Conservation (phyloP, 1,139 yeast species). For the Yamadazyma buinensis region DNA sequence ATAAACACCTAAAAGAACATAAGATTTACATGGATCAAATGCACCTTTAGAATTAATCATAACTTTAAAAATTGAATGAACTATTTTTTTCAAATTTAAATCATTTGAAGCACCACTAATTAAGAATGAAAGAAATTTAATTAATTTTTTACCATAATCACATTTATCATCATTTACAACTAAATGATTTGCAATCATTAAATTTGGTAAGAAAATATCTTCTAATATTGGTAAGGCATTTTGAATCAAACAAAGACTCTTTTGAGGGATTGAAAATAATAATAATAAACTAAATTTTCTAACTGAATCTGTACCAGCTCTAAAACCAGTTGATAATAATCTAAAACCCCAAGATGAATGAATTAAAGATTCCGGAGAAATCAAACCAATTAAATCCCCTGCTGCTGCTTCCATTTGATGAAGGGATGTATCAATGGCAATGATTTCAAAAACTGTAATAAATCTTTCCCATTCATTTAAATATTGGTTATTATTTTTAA, state of each 20-base stretch:
- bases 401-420: conserved; percentile 84
- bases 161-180: conserved; percentile 40
- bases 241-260: conserved; percentile 48
- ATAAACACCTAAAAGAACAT: conserved; percentile 54
- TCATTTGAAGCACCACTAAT: conserved; percentile 32
- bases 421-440: conserved; percentile 80
- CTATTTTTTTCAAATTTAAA: conserved; percentile 19
- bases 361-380: conserved; percentile 48
- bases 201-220: conserved; percentile 54
- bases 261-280: conserved; percentile 49
- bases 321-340: conserved; percentile 70
- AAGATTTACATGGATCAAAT: conserved; percentile 72
- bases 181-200: conserved; percentile 65
- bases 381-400: conserved; percentile 54
- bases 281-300: conserved; percentile 60
- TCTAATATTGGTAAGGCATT: conserved; percentile 47
- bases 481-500: conserved; percentile 21
- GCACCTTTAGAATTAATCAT: conserved; percentile 46
- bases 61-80: conserved; percentile 37
- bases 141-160: conserved; percentile 53
- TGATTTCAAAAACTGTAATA: conserved; percentile 70
- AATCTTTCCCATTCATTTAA: conserved; percentile 67
- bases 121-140: conserved; percentile 45
- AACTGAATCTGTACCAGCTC: conserved; percentile 77
- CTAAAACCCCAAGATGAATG: conserved; percentile 74